A percentile compares a stretch with the other conserved stretches of the same genome.
Evolutionary conservation across 164 flowering plant species (phyloP).

Genomic region (Vitis cinerea): DNA sequence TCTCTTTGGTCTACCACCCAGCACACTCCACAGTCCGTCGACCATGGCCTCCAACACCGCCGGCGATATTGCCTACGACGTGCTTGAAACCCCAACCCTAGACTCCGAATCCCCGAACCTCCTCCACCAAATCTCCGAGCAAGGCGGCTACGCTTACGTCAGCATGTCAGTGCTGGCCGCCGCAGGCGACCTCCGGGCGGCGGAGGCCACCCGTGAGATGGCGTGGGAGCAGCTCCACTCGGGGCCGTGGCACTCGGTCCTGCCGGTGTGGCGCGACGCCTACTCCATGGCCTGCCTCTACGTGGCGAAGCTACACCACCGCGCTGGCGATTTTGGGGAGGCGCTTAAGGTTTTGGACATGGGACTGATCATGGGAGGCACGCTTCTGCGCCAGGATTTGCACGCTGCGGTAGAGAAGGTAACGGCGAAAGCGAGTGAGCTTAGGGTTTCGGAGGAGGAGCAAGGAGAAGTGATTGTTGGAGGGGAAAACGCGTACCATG

Average conservation of each 20-base stretch:
- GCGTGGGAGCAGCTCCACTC: slow-evolving; percentile 99
- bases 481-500: slow-evolving; percentile 9
- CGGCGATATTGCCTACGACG: neutral
- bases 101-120: slow-evolving; percentile 46
- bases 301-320: slow-evolving; percentile 50
- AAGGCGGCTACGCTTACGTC: slow-evolving; percentile 83
- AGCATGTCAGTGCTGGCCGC: slow-evolving; percentile 57
- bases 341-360: slow-evolving; percentile 78
- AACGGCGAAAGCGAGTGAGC: slow-evolving; percentile 15
- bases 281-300: slow-evolving; percentile 88
- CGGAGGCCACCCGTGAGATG: slow-evolving; percentile 91
- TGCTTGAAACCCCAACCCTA: slow-evolving; percentile 52
- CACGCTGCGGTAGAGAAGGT: slow-evolving; percentile 40
- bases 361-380: slow-evolving; percentile 95
- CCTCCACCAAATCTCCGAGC: slow-evolving; percentile 52
- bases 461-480: slow-evolving; percentile 1
- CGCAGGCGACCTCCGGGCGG: slow-evolving; percentile 64
- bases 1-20: neutral
- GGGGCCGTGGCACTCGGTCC: slow-evolving; percentile 94
- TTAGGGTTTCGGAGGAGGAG: slow-evolving; percentile 14
- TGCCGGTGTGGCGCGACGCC: slow-evolving; percentile 89
- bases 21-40: slow-evolving; percentile 9
- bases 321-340: slow-evolving; percentile 46
- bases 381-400: slow-evolving; percentile 53
- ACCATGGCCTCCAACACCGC: slow-evolving; percentile 14